Percentiles rank a stretch among this genome's conserved stretches.
phyloP scores from a whole-genome alignment of 257 asterid species.

The Osmanthus fragrans region DNA sequence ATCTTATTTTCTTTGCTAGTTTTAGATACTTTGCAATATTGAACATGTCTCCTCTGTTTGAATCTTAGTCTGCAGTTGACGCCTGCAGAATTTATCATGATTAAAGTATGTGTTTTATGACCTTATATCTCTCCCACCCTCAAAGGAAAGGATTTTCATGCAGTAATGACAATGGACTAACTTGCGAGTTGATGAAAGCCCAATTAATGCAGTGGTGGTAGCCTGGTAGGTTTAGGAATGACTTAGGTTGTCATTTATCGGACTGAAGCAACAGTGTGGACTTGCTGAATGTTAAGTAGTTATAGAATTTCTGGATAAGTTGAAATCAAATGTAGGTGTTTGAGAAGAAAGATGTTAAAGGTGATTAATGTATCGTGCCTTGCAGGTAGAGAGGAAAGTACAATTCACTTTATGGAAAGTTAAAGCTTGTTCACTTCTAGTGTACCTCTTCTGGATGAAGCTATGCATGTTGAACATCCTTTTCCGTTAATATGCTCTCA shows the following conservation, averaged over 20 bases:
- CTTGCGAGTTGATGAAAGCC: neutral
- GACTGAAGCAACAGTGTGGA: neutral
- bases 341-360: neutral
- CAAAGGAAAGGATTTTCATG: neutral
- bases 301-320: neutral
- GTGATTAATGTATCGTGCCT: constrained; percentile 21
- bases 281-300: neutral
- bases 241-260: neutral
- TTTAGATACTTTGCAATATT: neutral
- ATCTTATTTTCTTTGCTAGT: constrained; percentile 8
- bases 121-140: neutral
- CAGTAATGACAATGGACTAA: neutral
- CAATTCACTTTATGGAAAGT: constrained; percentile 89
- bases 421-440: constrained; percentile 60
- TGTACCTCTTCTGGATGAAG: constrained; percentile 83
- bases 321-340: constrained; percentile 1
- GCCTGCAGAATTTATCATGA: neutral
- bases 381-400: constrained; percentile 90
- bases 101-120: neutral
- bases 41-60: neutral
- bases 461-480: constrained; percentile 98
- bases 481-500: constrained; percentile 74
- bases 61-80: neutral
- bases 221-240: neutral
- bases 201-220: neutral